These are phyloP conservation scores for Mycena vulgaris DNA, from an alignment of 768 basidiomycete species.

Conservation along the genomic window DNA sequence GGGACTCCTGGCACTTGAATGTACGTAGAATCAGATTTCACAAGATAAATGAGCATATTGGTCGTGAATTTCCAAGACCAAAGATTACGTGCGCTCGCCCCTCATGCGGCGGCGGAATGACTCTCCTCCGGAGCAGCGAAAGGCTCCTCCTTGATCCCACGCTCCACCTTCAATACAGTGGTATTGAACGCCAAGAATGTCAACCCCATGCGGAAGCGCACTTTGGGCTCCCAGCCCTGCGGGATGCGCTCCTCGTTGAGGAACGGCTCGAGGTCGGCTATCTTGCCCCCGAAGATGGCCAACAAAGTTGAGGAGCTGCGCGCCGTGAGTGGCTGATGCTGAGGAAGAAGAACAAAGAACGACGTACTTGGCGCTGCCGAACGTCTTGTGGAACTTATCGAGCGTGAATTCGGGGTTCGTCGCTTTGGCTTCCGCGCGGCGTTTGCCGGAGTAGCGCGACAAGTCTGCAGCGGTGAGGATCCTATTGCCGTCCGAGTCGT, in stretches of 20 bases:
- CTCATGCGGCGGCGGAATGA: too few species aligned
- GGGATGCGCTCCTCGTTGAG: constrained; percentile 80
- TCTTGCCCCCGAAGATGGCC: constrained; percentile 75
- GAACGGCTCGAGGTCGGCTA: constrained; percentile 67
- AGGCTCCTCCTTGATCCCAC: constrained; percentile 56
- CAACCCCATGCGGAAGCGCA: constrained; percentile 68
- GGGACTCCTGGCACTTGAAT: too few species aligned
- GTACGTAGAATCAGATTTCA: too few species aligned
- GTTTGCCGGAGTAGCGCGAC: too few species aligned
- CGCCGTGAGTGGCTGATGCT: too few species aligned
- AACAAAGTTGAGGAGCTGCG: constrained; percentile 74
- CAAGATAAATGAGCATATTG: too few species aligned
- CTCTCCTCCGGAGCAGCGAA: too few species aligned
- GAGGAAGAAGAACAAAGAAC: too few species aligned
- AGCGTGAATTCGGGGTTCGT: constrained; percentile 73
- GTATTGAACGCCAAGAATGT: constrained; percentile 71
- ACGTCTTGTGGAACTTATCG: constrained; percentile 66
- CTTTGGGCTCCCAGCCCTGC: constrained; percentile 77
- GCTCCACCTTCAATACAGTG: constrained; percentile 59
- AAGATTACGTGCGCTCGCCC: too few species aligned
- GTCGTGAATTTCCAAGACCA: too few species aligned
- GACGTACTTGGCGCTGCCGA: constrained; percentile 77
- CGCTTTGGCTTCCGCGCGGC: constrained; percentile 69
- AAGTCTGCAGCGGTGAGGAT: too few species aligned
- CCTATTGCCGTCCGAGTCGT: constrained; percentile 60